phyloP scores from a whole-genome alignment of 2,329 filamentous ascomycete species.

The Bipolaris sorokiniana region DNA sequence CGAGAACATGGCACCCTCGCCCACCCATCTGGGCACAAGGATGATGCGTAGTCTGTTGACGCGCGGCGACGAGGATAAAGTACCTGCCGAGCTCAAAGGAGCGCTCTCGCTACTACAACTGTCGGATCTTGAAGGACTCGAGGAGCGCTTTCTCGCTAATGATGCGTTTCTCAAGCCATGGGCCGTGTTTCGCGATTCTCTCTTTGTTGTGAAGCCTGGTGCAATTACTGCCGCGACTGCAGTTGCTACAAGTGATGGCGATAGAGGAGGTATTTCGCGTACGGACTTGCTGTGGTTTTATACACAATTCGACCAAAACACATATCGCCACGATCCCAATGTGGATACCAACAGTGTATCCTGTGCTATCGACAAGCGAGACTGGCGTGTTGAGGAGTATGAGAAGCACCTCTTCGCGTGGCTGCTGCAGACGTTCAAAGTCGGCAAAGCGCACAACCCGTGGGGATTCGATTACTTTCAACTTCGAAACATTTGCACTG shows the following conservation, averaged over 20 bases:
- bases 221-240: slow-evolving; percentile 16
- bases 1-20: slow-evolving; percentile 11
- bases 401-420: slow-evolving; percentile 44
- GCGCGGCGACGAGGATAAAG: slow-evolving; percentile 19
- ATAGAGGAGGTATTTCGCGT: slow-evolving; percentile 22
- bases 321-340: slow-evolving; percentile 35
- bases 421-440: slow-evolving; percentile 41
- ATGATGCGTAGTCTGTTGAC: slow-evolving; percentile 25
- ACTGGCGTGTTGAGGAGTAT: slow-evolving; percentile 35
- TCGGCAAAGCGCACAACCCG: slow-evolving; percentile 39
- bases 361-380: slow-evolving; percentile 33
- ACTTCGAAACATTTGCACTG: slow-evolving; percentile 33
- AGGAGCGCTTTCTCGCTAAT: slow-evolving; percentile 36
- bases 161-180: slow-evolving; percentile 43
- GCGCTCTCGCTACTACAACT: slow-evolving; percentile 37
- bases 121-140: slow-evolving; percentile 27
- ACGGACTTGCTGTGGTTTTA: slow-evolving; percentile 42
- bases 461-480: slow-evolving; percentile 40
- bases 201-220: slow-evolving; percentile 28
- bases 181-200: slow-evolving; percentile 38
- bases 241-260: background rate
- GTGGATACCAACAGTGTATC: slow-evolving; percentile 20
- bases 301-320: slow-evolving; percentile 39
- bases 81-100: slow-evolving; percentile 24
- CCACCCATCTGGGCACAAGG: slow-evolving; percentile 9